These are phyloP conservation scores for Fonsecaea pedrosoi DNA, from an alignment of 2,329 filamentous ascomycete species.

Conservation along the genomic window DNA sequence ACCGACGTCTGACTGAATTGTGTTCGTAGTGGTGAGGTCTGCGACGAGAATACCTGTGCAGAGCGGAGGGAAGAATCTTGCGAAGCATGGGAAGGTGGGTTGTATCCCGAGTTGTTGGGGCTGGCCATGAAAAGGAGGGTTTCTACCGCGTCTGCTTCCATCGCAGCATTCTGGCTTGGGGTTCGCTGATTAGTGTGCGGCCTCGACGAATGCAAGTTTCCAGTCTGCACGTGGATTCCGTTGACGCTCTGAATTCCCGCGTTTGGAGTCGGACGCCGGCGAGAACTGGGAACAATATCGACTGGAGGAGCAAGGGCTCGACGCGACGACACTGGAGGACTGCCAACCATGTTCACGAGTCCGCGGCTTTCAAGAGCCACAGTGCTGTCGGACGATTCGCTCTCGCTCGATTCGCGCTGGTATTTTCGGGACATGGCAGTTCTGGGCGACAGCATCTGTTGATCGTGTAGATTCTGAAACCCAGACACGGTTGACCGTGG, in stretches of 20 bases:
- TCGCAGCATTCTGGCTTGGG: slow-evolving; percentile 52
- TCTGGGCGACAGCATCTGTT: slow-evolving; percentile 60
- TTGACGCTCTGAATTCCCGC: slow-evolving; percentile 33
- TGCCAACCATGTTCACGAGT: slow-evolving; percentile 20
- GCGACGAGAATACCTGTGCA: slow-evolving; percentile 33
- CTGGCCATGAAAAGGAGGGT: slow-evolving; percentile 59
- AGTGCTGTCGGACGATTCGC: slow-evolving; percentile 40
- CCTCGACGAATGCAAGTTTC: slow-evolving; percentile 24
- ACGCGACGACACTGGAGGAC: slow-evolving; percentile 25
- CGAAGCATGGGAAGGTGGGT: slow-evolving; percentile 46
- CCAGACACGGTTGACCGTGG: slow-evolving; percentile 64
- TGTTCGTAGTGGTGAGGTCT: slow-evolving; percentile 36
- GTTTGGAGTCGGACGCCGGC: slow-evolving; percentile 50
- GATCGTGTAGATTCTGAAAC: slow-evolving; percentile 60
- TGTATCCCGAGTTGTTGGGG: slow-evolving; percentile 54
- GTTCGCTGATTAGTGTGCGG: slow-evolving; percentile 44
- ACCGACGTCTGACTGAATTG: slow-evolving; percentile 36
- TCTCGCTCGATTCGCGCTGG: slow-evolving; percentile 38
- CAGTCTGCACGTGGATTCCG: slow-evolving; percentile 20
- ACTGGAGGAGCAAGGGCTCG: slow-evolving; percentile 51
- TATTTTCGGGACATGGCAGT: slow-evolving; percentile 44
- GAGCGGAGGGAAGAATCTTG: slow-evolving; percentile 37
- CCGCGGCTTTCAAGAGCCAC: slow-evolving; percentile 30
- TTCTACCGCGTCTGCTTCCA: slow-evolving; percentile 60
- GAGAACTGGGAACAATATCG: slow-evolving; percentile 49